Percentiles rank a stretch among this genome's conserved stretches.
These are phyloP conservation scores for Melanopsichium pennsylvanicum DNA, from an alignment of 1,284 basidiomycete species.

Conservation along the genomic window DNA sequence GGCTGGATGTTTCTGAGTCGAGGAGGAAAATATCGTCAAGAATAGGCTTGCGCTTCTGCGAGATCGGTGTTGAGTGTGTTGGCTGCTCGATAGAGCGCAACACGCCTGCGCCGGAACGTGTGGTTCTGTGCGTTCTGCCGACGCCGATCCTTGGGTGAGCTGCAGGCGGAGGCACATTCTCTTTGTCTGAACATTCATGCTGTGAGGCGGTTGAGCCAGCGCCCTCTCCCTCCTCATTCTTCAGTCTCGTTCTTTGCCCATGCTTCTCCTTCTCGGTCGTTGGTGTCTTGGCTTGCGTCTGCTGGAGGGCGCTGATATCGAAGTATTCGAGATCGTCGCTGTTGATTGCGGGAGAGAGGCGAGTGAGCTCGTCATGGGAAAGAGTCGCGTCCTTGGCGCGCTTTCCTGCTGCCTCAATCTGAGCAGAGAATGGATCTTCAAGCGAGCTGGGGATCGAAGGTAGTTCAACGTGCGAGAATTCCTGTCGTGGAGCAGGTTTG, in stretches of 20 bases:
- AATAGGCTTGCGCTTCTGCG: neutral
- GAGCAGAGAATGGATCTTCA: slow-evolving; percentile 1
- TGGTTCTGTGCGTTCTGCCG: neutral
- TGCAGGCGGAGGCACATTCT: slow-evolving; percentile 27
- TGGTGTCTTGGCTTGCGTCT: neutral
- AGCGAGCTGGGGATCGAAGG: neutral
- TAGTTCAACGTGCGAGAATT: slow-evolving; percentile 2
- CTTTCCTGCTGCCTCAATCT: slow-evolving; percentile 12
- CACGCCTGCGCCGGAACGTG: slow-evolving; percentile 7
- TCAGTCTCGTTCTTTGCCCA: neutral
- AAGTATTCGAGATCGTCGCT: slow-evolving; percentile 38
- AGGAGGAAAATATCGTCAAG: slow-evolving; percentile 18
- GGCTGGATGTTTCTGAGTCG: slow-evolving; percentile 9
- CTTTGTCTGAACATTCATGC: slow-evolving; percentile 39
- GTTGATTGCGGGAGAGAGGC: slow-evolving; percentile 17
- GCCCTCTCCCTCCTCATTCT: too few species aligned
- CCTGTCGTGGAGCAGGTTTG: neutral
- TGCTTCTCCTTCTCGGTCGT: neutral
- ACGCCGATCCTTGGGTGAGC: neutral
- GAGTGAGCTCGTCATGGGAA: slow-evolving; percentile 8
- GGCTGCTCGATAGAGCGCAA: slow-evolving; percentile 11
- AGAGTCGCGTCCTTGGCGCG: neutral
- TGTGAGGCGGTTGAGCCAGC: neutral
- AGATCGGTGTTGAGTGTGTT: slow-evolving; percentile 24
- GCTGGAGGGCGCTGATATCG: slow-evolving; percentile 3